Evolutionary conservation across 371 early-diverging fungal species (phyloP).

Genomic region (Capillidium heterosporum): DNA sequence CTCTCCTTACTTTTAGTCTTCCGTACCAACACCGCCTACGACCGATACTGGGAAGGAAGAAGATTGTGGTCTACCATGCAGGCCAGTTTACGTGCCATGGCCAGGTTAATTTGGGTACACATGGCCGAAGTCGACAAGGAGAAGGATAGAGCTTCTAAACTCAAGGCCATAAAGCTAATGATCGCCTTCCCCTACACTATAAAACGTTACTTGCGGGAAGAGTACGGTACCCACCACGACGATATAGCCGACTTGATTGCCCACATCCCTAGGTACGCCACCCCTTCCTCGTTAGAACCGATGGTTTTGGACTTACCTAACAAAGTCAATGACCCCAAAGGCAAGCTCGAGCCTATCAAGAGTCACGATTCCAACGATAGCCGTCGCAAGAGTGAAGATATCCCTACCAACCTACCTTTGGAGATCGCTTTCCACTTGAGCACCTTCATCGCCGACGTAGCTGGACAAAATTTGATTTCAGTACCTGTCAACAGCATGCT

Average conservation of each 20-base stretch:
- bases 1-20: conserved; percentile 47
- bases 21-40: conserved; percentile 48
- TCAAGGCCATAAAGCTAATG: conserved; percentile 33
- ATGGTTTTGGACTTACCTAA: conserved; percentile 5
- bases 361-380: background rate
- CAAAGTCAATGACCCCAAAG: conserved; percentile 12
- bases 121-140: conserved; percentile 19
- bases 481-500: conserved; percentile 14
- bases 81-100: conserved; percentile 19
- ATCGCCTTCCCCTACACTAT: conserved; percentile 43
- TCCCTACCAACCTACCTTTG: conserved; percentile 23
- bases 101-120: conserved; percentile 27
- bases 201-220: conserved; percentile 52
- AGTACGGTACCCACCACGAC: conserved; percentile 20
- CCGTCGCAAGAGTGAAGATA: background rate
- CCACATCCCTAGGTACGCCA: conserved; percentile 1
- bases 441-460: conserved; percentile 15
- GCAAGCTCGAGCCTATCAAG: background rate
- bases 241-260: background rate
- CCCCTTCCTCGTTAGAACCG: conserved; percentile 6
- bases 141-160: conserved; percentile 23
- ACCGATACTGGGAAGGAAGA: conserved; percentile 59
- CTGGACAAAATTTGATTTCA: conserved; percentile 11
- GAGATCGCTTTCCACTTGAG: conserved; percentile 20
- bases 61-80: conserved; percentile 41